Conservation (phyloP, 176 grass and related monocot species). For the Alopecurus myosuroides region DNA sequence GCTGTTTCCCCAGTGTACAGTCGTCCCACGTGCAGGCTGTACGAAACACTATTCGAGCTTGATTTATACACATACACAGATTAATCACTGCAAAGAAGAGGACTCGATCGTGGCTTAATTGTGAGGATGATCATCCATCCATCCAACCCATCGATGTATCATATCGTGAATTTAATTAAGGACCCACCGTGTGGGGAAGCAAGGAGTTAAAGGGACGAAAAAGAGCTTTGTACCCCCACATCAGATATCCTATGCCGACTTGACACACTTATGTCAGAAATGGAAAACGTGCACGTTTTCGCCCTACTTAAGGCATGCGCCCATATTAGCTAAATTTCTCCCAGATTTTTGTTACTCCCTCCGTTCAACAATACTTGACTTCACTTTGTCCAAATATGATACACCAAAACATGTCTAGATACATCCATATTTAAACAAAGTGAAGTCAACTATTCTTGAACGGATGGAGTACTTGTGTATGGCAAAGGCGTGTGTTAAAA, state of each 20-base stretch:
- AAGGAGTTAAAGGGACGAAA: conserved; percentile 18
- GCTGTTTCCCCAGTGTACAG: not conserved
- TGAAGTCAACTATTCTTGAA: too few relatives aligned
- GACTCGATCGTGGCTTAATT: conserved; percentile 12
- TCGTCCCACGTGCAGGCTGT: conserved; percentile 4
- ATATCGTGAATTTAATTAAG: not conserved
- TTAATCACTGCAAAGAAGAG: not conserved
- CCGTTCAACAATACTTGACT: too few relatives aligned
- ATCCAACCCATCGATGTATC: not conserved
- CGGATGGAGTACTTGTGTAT: too few relatives aligned
- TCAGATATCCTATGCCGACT: conserved; percentile 9
- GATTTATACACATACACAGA: not conserved
- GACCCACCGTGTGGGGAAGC: conserved; percentile 18
- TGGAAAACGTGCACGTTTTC: not conserved
- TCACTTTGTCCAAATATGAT: too few relatives aligned
- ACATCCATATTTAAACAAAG: too few relatives aligned
- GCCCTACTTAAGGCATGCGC: not conserved
- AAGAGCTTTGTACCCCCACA: conserved; percentile 12
- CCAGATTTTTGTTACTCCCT: too few relatives aligned
- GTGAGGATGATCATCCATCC: not conserved
- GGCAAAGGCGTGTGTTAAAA: too few relatives aligned
- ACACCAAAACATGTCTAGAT: too few relatives aligned
- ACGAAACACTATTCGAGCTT: not conserved
- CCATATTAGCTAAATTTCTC: not conserved
- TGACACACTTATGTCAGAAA: not conserved